phyloP scores from a whole-genome alignment of 106 monocot genomes.

The Vanilla planifolia region DNA sequence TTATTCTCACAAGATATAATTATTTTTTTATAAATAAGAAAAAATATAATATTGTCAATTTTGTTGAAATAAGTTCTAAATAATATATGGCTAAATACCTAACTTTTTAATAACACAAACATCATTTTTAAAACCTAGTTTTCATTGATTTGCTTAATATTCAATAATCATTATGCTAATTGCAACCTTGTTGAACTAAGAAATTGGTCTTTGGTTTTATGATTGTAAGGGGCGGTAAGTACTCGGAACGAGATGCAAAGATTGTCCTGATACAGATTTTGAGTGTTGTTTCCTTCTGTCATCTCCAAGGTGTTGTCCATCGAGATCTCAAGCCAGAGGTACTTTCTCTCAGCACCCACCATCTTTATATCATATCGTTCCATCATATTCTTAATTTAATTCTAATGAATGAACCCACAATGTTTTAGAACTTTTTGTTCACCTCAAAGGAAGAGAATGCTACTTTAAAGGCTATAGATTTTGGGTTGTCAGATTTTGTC shows the following conservation, averaged over 20 bases:
- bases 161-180: background rate
- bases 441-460: conserved; percentile 50
- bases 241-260: conserved; percentile 82
- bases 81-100: too few relatives aligned
- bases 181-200: background rate
- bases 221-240: conserved; percentile 58
- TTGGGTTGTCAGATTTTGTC: conserved; percentile 71
- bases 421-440: conserved; percentile 61
- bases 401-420: background rate
- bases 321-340: conserved; percentile 96
- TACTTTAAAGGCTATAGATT: conserved; percentile 59
- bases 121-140: too few relatives aligned
- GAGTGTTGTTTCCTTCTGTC: conserved; percentile 64
- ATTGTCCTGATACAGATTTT: conserved; percentile 64
- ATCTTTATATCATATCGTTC: background rate
- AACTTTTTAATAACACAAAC: too few relatives aligned
- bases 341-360: background rate
- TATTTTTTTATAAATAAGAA: too few relatives aligned
- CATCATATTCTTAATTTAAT: background rate
- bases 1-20: too few relatives aligned
- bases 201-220: background rate
- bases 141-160: too few relatives aligned
- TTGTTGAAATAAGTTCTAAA: too few relatives aligned
- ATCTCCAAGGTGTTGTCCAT: conserved; percentile 84
- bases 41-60: too few relatives aligned